Evolutionary conservation across 192 early-diverging fungal species (phyloP).

Genomic region (Linnemannia zychae): DNA sequence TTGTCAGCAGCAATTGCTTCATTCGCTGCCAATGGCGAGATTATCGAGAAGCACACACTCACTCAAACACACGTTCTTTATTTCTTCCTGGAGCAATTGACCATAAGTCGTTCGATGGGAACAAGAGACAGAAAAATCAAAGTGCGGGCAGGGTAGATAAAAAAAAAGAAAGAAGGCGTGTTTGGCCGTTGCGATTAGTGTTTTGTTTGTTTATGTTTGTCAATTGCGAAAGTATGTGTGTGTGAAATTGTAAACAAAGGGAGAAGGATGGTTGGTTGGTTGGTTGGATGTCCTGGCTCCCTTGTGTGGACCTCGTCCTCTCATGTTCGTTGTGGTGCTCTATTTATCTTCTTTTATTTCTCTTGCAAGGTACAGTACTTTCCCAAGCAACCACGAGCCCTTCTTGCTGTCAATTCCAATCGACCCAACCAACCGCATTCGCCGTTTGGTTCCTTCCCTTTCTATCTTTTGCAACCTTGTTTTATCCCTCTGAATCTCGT

Average conservation of each 20-base stretch:
- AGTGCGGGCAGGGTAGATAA: neutral
- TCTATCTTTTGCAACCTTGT: neutral
- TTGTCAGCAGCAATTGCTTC: neutral
- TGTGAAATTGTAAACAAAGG: neutral
- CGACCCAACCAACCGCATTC: neutral
- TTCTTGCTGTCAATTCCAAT: neutral
- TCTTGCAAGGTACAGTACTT: neutral
- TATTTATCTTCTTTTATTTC: neutral
- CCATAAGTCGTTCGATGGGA: neutral
- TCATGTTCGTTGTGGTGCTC: neutral
- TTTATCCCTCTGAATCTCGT: neutral
- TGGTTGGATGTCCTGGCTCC: too few species aligned
- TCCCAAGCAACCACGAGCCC: neutral
- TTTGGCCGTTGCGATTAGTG: neutral
- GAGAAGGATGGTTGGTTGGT: too few species aligned
- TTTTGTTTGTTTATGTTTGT: neutral
- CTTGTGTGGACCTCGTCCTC: neutral
- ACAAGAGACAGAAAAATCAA: neutral
- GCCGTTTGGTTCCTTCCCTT: neutral
- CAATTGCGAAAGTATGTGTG: neutral
- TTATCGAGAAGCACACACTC: neutral
- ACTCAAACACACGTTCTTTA: neutral
- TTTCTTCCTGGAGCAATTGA: neutral
- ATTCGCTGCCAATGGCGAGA: neutral
- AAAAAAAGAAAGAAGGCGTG: neutral